Evolutionary conservation across 78 protist genomes (phyloP).

Genomic region (Dictyostelium capitatum): DNA sequence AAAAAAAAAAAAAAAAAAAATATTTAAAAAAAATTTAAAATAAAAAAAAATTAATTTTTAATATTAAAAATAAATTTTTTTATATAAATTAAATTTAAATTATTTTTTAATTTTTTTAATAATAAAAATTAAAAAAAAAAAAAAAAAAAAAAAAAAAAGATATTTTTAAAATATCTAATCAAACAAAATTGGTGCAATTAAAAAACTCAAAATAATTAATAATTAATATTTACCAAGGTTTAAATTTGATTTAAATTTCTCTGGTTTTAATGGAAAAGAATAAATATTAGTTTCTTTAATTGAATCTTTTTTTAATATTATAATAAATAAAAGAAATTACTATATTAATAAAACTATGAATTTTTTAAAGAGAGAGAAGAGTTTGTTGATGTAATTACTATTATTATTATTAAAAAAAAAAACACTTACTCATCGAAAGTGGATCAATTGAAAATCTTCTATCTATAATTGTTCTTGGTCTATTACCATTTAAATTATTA

Average conservation of each 20-base stretch:
- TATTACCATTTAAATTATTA: not conserved
- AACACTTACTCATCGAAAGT: not conserved
- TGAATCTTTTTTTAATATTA: not conserved
- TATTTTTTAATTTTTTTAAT: not conserved
- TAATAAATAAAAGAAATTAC: not conserved
- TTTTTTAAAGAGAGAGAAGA: not conserved
- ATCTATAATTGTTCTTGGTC: not conserved
- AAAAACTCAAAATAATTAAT: no score
- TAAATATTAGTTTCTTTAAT: not conserved
- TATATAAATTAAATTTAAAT: not conserved
- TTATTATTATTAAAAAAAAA: not conserved
- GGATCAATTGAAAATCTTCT: slow-evolving; percentile 32
- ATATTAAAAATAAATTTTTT: not conserved
- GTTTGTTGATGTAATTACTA: no score
- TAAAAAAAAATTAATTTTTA: not conserved
- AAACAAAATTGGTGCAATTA: no score
- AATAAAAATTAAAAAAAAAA: not conserved
- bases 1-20: not conserved
- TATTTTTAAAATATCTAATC: no score
- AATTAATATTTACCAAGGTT: not conserved
- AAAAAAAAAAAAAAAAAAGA: not conserved
- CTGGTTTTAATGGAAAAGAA: not conserved
- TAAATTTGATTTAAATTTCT: not conserved
- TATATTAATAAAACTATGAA: not conserved
- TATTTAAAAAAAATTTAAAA: no score